A percentile compares a stretch with the other conserved stretches of the same genome.
Conservation (phyloP, 2,329 filamentous ascomycete genomes). For the Colletotrichum cuscutae region DNA sequence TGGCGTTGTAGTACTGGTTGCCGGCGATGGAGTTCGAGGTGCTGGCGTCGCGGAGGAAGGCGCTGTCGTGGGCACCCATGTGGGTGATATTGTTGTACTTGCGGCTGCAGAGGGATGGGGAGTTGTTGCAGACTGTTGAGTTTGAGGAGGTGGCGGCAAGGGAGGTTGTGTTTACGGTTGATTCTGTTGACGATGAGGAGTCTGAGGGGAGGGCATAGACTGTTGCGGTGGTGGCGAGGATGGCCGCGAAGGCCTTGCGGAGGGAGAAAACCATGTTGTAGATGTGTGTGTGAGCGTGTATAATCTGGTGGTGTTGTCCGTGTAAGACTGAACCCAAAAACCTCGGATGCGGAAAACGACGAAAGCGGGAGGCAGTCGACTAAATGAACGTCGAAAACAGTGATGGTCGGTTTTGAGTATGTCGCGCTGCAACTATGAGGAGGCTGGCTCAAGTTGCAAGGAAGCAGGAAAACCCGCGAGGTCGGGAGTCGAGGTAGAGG, state of each 20-base stretch:
- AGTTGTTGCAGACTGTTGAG: conserved; percentile 80
- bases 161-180: conserved; percentile 27
- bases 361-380: background rate
- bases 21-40: conserved; percentile 72
- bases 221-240: conserved; percentile 39
- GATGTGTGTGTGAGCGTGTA: background rate
- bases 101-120: conserved; percentile 75
- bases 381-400: background rate
- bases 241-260: conserved; percentile 39
- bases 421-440: conserved; percentile 6
- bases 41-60: conserved; percentile 74
- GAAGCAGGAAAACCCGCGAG: background rate
- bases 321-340: background rate
- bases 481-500: background rate
- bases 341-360: background rate
- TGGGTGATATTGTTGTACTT: conserved; percentile 82
- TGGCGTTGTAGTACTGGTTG: conserved; percentile 81
- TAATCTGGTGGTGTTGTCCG: background rate
- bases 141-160: conserved; percentile 40
- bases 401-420: background rate
- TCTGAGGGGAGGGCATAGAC: conserved; percentile 12
- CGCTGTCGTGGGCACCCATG: conserved; percentile 79
- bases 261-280: conserved; percentile 42
- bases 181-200: conserved; percentile 37
- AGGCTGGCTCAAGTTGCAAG: conserved; percentile 12